A percentile compares a stretch with the other conserved stretches of the same genome.
Conservation (phyloP, 2,329 filamentous ascomycete species). For the Elsinoe ampelina region DNA sequence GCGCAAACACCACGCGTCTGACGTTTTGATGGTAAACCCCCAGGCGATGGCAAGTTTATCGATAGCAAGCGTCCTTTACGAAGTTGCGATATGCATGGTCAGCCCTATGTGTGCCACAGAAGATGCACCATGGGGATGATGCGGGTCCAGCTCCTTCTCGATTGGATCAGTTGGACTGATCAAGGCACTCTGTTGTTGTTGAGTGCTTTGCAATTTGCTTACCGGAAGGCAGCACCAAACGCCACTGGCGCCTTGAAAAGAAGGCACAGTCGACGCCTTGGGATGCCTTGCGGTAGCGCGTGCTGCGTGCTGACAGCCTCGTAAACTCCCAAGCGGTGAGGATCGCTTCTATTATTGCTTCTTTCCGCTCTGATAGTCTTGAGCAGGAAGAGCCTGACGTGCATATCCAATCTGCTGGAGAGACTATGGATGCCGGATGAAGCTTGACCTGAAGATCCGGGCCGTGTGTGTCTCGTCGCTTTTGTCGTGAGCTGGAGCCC, state of each 20-base stretch:
- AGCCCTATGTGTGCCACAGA: neutral
- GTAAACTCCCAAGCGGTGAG: neutral
- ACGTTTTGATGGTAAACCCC: neutral
- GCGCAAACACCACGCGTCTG: slow-evolving; percentile 1
- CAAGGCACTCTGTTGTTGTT: neutral
- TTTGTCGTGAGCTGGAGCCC: too few relatives aligned
- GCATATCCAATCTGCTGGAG: neutral
- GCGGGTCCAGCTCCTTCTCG: neutral
- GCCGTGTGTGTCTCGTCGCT: neutral
- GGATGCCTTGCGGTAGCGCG: neutral
- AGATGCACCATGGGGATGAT: neutral
- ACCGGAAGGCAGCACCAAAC: neutral
- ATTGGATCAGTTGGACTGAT: neutral
- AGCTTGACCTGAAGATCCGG: neutral
- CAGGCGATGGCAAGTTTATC: neutral
- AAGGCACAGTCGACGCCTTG: neutral
- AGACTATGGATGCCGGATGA: neutral
- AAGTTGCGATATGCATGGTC: slow-evolving; percentile 2
- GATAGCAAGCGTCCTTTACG: neutral
- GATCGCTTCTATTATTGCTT: slow-evolving; percentile 6
- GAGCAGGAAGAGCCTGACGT: neutral
- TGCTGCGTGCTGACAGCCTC: neutral
- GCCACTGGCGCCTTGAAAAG: neutral
- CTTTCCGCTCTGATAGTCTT: neutral
- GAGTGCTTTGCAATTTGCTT: neutral